phyloP scores from a whole-genome alignment of 2,329 filamentous ascomycete species.

The Epichloe aotearoae region DNA sequence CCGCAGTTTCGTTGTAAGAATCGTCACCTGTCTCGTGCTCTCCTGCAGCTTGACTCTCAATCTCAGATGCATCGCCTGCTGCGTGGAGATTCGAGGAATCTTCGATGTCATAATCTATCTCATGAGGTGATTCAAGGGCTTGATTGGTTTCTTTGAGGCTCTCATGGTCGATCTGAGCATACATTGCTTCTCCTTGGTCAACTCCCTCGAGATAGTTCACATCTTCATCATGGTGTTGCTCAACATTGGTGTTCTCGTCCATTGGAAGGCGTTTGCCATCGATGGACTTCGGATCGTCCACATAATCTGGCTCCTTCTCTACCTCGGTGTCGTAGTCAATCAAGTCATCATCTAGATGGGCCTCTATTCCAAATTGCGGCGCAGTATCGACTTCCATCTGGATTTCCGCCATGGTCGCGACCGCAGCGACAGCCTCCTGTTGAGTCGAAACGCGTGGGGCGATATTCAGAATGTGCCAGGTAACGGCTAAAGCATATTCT shows the following conservation, averaged over 20 bases:
- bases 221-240: constrained; percentile 6
- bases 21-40: neutral
- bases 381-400: constrained; percentile 20
- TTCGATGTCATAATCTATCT: constrained; percentile 25
- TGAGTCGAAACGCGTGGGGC: neutral
- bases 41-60: neutral
- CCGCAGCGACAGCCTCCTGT: neutral
- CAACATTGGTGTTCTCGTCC: neutral
- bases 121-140: constrained; percentile 13
- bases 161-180: neutral
- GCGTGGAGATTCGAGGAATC: constrained; percentile 3
- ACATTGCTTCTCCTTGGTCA: neutral
- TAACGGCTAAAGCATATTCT: neutral
- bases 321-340: constrained; percentile 25
- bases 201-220: constrained; percentile 6
- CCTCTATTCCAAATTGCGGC: constrained; percentile 13
- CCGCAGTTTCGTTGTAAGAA: neutral
- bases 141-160: constrained; percentile 4
- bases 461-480: neutral
- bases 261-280: neutral
- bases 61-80: neutral
- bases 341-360: constrained; percentile 20
- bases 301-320: neutral
- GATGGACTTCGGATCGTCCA: neutral
- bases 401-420: constrained; percentile 14